phyloP scores from a whole-genome alignment of 2,329 filamentous ascomycete species.

The Fusarium sp. region DNA sequence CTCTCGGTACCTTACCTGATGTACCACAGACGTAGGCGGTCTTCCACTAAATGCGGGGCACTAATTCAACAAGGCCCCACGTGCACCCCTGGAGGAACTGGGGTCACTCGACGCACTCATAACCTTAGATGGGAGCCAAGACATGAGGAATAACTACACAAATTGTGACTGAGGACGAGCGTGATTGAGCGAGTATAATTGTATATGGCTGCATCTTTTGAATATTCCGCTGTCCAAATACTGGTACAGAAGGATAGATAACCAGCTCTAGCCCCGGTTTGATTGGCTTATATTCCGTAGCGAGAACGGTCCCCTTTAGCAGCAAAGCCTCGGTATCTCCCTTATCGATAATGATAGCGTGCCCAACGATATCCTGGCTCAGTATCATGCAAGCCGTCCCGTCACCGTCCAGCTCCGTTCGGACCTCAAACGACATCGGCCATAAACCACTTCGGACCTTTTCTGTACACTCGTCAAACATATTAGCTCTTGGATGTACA shows the following conservation, averaged over 20 bases:
- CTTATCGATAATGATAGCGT: slow-evolving; percentile 46
- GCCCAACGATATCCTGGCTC: slow-evolving; percentile 31
- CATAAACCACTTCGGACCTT: slow-evolving; percentile 28
- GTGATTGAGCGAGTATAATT: neutral
- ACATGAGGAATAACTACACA: neutral
- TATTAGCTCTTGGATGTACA: slow-evolving; percentile 13
- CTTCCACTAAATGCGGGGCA: slow-evolving; percentile 50
- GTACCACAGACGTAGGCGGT: slow-evolving; percentile 22
- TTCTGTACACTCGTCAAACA: slow-evolving; percentile 7
- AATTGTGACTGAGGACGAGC: neutral
- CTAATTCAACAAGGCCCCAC: slow-evolving; percentile 46
- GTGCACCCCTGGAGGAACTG: slow-evolving; percentile 33
- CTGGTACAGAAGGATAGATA: too few species aligned
- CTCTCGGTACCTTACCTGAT: slow-evolving; percentile 40
- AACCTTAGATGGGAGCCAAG: neutral
- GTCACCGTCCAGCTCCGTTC: slow-evolving; percentile 28
- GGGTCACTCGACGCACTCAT: slow-evolving; percentile 29
- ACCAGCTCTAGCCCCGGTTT: neutral
- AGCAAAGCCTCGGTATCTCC: slow-evolving; percentile 25
- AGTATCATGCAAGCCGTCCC: slow-evolving; percentile 26
- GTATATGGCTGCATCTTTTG: too few species aligned
- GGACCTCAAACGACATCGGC: slow-evolving; percentile 43
- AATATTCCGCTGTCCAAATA: too few species aligned
- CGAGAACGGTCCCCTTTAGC: slow-evolving; percentile 36
- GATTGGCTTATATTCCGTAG: slow-evolving; percentile 2